phyloP scores from a whole-genome alignment of 345 rosid species.

The Ceriops tagal region DNA sequence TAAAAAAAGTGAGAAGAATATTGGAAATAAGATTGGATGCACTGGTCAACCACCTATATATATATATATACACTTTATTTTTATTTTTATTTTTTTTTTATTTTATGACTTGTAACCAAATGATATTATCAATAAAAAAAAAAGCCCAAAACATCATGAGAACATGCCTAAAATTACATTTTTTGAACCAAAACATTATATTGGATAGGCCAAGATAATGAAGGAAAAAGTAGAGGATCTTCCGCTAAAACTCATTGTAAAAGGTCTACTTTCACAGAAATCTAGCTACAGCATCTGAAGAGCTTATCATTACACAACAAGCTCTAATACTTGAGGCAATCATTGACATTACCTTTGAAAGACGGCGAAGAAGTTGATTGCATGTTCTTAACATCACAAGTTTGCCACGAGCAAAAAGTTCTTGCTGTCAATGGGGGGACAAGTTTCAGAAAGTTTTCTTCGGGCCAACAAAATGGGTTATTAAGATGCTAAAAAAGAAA shows the following conservation, averaged over 20 bases:
- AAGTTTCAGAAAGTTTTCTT: constrained; percentile 4
- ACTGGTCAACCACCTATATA: too few species aligned
- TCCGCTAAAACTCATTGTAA: not conserved
- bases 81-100: too few species aligned
- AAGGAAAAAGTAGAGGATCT: not conserved
- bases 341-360: constrained; percentile 62
- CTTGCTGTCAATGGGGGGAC: constrained; percentile 53
- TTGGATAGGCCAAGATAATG: not conserved
- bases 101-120: too few species aligned
- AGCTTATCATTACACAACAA: not conserved
- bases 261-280: not conserved
- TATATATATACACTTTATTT: too few species aligned
- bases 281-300: not conserved
- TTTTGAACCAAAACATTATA: too few species aligned
- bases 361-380: constrained; percentile 98
- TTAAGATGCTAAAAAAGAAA: not conserved
- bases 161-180: too few species aligned
- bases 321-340: not conserved
- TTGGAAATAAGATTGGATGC: too few species aligned
- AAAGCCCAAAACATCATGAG: too few species aligned
- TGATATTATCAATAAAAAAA: too few species aligned
- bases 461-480: not conserved
- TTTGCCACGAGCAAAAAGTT: constrained; percentile 98
- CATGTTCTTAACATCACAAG: constrained; percentile 99
- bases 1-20: too few species aligned